Evolutionary conservation across 768 basidiomycete species (phyloP).

Genomic region (Cystofilobasidium ferigula): DNA sequence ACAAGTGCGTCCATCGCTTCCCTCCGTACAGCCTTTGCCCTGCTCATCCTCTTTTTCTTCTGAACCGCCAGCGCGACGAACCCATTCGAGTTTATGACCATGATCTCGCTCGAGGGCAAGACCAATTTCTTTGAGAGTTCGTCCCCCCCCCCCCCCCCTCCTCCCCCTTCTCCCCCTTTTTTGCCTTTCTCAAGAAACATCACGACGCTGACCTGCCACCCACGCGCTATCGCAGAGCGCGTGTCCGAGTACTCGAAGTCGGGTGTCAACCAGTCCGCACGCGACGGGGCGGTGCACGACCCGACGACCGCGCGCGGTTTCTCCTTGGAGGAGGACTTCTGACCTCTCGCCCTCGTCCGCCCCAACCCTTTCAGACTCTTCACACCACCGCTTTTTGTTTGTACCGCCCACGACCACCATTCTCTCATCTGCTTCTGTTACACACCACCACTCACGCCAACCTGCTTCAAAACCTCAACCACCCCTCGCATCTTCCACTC

Average conservation of each 20-base stretch:
- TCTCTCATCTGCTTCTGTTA: too few species aligned
- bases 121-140: background rate
- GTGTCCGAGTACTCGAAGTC: background rate
- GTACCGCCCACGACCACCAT: too few species aligned
- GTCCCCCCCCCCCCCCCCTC: too few species aligned
- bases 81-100: conserved; percentile 47
- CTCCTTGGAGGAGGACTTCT: background rate
- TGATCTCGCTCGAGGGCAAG: conserved; percentile 45
- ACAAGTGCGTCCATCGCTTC: conserved; percentile 39
- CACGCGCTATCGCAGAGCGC: background rate
- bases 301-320: background rate
- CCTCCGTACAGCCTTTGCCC: background rate
- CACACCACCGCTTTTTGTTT: too few species aligned
- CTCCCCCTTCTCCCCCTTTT: too few species aligned
- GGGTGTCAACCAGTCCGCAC: background rate
- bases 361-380: too few species aligned
- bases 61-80: conserved; percentile 44
- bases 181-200: too few species aligned
- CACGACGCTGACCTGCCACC: too few species aligned
- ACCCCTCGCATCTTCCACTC: too few species aligned
- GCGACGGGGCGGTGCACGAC: background rate
- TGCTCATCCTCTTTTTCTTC: background rate
- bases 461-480: too few species aligned
- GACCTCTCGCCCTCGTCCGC: too few species aligned
- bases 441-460: too few species aligned